A percentile compares a stretch with the other conserved stretches of the same genome.
Conservation (phyloP, 1,284 basidiomycete genomes). For the Quambalaria eucalypti region DNA sequence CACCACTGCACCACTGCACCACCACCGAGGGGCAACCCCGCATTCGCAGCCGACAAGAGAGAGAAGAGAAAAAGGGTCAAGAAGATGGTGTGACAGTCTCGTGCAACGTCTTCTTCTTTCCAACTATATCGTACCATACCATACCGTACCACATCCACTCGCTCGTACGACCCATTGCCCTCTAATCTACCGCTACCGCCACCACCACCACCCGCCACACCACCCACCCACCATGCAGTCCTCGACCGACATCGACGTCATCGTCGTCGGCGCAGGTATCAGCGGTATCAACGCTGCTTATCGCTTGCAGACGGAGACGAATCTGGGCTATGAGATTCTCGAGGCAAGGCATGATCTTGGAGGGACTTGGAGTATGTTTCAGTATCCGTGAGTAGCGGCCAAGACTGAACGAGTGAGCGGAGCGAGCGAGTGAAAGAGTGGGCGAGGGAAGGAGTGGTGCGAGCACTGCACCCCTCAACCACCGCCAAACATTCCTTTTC, state of each 20-base stretch:
- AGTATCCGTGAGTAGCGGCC: conserved; percentile 23
- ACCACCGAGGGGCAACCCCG: too few species aligned
- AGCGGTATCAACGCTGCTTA: conserved; percentile 44
- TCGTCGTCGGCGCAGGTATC: conserved; percentile 43
- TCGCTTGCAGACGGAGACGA: conserved; percentile 28
- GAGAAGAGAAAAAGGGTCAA: too few species aligned
- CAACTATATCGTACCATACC: too few species aligned
- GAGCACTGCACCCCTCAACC: not conserved
- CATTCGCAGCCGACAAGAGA: too few species aligned
- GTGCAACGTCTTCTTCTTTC: too few species aligned
- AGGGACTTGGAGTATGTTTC: conserved; percentile 40
- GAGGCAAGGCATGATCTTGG: conserved; percentile 25
- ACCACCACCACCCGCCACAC: not conserved
- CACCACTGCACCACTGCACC: too few species aligned
- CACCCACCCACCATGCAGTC: not conserved
- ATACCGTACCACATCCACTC: too few species aligned
- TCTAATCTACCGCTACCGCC: not conserved
- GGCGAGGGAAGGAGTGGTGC: conserved; percentile 10
- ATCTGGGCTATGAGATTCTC: conserved; percentile 19
- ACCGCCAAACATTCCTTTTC: not conserved
- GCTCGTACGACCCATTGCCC: not conserved
- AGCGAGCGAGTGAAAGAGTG: too few species aligned
- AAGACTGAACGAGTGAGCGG: too few species aligned
- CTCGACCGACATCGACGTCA: conserved; percentile 15
- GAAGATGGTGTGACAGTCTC: too few species aligned